Base-by-base conservation (phyloP, 75 land plant species). In the Larix kaempferi region DNA sequence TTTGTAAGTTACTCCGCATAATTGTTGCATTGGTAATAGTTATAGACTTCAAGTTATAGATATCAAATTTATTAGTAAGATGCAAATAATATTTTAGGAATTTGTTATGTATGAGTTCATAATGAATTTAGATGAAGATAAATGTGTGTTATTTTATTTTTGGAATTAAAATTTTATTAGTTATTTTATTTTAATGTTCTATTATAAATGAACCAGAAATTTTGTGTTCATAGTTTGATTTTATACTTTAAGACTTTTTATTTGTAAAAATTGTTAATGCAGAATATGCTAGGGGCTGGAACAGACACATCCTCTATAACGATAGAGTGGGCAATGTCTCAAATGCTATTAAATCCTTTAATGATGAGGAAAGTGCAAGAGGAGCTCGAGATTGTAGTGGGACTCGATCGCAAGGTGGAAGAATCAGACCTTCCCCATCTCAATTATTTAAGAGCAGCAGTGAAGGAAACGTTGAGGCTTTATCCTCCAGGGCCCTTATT, bases 401-500 rank as follows among this genome's bases (percentile, higher is more conserved):
- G 90, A 6, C 74, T 74, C 3, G 62, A 83, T 44, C 82, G 94
- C 23, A 61, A 59, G 27, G 86, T 92, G 12, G 78, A 86, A 63
- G 94, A 90, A 74, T 13, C 73, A 10, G 94, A 92, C 67, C 63
- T 92, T 56, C 86, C 84, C 15, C 87, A 78, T 44, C 88, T 89
- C 1, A 66, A 83, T 0, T 90, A 77, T 79, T 69, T 92, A 26
- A 80, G 75, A 29, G 83, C 85, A 56, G 74, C 58, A 55, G 23
- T 86, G 33, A 92, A 92, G 69, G 92, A 92, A 60, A 84, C 85
- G 13, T 85, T 92, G 72, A 84, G 94, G 21, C 86, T 92, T 76
- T 90, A 92, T 80, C 92, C 94, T 0, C 92, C 94, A 0, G 84
- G 86, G 59, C 90, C 94, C 1, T 79, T 92, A 52, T 88, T 92